Evolutionary conservation across 495 filamentous ascomycete species (phyloP), one percentile per base, ranked within the genome.

Genomic region (Annulohypoxylon nitens): DNA sequence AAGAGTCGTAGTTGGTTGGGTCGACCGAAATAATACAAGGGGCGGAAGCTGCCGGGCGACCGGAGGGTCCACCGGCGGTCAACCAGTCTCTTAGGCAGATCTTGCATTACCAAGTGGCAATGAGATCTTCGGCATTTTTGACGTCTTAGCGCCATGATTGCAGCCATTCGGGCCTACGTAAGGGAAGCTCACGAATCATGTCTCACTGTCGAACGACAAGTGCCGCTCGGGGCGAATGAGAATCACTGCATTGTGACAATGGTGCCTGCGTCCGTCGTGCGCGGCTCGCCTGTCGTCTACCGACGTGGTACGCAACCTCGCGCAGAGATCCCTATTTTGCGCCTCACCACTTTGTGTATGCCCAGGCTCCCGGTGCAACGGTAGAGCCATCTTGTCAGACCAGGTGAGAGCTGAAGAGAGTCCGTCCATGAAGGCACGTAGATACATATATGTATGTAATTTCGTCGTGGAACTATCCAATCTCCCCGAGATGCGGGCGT

Each of bases 71-170:
- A 67, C 63, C 50, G 60, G 43, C 48, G 43, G 33, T 74, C 66
- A 61, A 20, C 64, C 67, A 74, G 67, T 70, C 64, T 68, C 60
- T 36, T 30, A 75, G 43, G 43, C 43, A 47, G 72, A 75, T 75
- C 72, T 75, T 75, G 72, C 72, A 75, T 75, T 68, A 65, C 72
- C 67, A 67, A 67, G 72, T 75, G 72, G 72, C 72, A 75, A 75
- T 36, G 72, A 75, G 72, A 75, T 75, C 72, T 71, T 71, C 72
- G 72, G 72, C 72, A 75, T 71, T 71, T 57, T 75, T 70, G 63
- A 71, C 67, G 64, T 75, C 64, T 69, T 73, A 75, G 73, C 73
- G 73, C 73, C 73, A 59, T 60, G 23, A 62, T 64, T 68, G 69
- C 64, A 69, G 64, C 69, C 47, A 75, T 75, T 75, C 73, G 73